Evolutionary conservation across 495 filamentous ascomycete species (phyloP).

Genomic region (Hypoxylon perforatum): DNA sequence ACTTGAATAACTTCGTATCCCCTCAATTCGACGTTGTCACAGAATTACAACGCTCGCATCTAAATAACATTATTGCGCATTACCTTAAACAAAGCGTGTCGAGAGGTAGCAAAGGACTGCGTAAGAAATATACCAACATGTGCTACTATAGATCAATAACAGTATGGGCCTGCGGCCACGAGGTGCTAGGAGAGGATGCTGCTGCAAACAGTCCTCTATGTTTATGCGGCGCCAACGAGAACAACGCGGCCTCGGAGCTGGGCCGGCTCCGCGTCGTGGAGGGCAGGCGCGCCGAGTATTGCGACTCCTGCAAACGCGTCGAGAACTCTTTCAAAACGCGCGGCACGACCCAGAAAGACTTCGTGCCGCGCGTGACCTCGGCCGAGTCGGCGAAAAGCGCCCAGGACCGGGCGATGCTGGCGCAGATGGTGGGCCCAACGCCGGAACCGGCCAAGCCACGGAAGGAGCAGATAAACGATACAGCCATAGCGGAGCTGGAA

Average conservation of each 20-base stretch:
- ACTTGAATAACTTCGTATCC: background rate
- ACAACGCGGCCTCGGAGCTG: slow-evolving; percentile 9
- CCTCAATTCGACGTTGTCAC: background rate
- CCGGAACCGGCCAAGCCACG: too few relatives aligned
- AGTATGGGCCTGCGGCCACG: slow-evolving; percentile 24
- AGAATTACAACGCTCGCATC: background rate
- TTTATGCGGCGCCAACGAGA: background rate
- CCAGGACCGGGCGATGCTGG: background rate
- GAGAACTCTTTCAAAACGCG: background rate
- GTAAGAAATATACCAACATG: slow-evolving; percentile 7
- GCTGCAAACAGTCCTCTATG: slow-evolving; percentile 5
- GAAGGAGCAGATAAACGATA: too few relatives aligned
- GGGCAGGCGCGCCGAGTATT: background rate
- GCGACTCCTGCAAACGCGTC: background rate
- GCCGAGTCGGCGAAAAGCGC: background rate
- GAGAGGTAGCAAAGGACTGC: too few relatives aligned
- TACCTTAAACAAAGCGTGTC: too few relatives aligned
- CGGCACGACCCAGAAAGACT: background rate
- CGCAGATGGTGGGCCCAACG: too few relatives aligned
- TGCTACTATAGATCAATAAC: background rate
- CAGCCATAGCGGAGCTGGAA: too few relatives aligned
- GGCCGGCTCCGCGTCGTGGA: slow-evolving; percentile 19
- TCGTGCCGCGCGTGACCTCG: background rate
- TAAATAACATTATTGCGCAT: too few relatives aligned
- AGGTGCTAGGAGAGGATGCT: background rate